Conservation (phyloP, 176 grass and related monocot species). For the Saccharum spontaneum region DNA sequence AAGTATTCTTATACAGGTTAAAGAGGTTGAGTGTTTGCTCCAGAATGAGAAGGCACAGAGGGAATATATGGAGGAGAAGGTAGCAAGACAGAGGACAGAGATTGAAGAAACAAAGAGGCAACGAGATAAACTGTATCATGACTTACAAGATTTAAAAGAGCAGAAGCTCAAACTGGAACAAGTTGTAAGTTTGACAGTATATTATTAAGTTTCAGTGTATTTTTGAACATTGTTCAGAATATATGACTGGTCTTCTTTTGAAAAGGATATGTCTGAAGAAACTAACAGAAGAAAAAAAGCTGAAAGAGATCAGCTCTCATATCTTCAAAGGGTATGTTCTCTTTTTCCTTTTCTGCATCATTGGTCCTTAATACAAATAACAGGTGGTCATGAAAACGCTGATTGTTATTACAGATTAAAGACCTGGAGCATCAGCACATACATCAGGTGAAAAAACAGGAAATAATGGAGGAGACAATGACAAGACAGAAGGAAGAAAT, state of each 20-base stretch:
- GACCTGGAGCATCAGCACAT: constrained; percentile 37
- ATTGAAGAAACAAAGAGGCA: constrained; percentile 40
- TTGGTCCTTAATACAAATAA: background rate
- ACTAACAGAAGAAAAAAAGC: constrained; percentile 59
- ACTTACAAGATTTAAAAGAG: constrained; percentile 40
- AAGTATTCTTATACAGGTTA: constrained; percentile 44
- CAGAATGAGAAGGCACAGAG: constrained; percentile 46
- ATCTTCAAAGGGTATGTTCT: constrained; percentile 53
- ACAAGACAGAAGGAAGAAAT: constrained; percentile 40
- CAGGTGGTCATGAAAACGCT: background rate
- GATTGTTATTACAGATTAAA: constrained; percentile 31
- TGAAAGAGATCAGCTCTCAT: constrained; percentile 45
- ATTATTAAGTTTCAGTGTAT: constrained; percentile 30
- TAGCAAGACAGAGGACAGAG: constrained; percentile 47
- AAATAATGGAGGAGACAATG: constrained; percentile 48
- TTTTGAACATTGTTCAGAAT: constrained; percentile 24
- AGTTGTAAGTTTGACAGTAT: constrained; percentile 14
- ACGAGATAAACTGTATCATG: constrained; percentile 36
- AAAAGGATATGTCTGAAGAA: constrained; percentile 50
- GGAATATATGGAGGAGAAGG: constrained; percentile 50
- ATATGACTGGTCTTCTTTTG: constrained; percentile 39
- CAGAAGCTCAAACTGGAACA: constrained; percentile 41
- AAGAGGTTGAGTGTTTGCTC: constrained; percentile 52
- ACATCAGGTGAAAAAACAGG: constrained; percentile 43
- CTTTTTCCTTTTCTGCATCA: constrained; percentile 8